These are phyloP conservation scores for Umbellularia californica DNA, from an alignment of 164 flowering plant species.

Conservation along the genomic window DNA sequence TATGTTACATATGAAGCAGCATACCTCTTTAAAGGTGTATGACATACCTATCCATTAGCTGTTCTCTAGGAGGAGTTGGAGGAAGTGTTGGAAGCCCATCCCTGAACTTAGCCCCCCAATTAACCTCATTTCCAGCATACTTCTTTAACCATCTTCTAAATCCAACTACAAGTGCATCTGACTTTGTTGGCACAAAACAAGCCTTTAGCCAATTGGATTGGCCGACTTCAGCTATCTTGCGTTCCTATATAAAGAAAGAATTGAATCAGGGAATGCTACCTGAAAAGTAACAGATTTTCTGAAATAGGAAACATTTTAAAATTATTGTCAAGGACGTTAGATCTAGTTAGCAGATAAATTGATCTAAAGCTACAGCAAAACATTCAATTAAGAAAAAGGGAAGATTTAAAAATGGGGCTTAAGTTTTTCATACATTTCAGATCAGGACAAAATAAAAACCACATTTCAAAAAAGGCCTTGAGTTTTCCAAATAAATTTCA, in stretches of 20 bases:
- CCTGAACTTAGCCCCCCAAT: slow-evolving; percentile 60
- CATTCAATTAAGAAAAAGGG: neutral
- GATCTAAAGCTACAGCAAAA: neutral
- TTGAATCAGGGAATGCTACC: neutral
- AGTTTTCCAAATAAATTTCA: too few relatives aligned
- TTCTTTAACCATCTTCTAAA: slow-evolving; percentile 84
- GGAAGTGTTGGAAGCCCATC: slow-evolving; percentile 75
- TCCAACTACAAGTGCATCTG: slow-evolving; percentile 68
- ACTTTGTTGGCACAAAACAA: slow-evolving; percentile 81
- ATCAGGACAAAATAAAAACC: too few relatives aligned
- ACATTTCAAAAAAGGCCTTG: too few relatives aligned
- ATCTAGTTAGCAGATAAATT: neutral
- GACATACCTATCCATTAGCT: slow-evolving; percentile 75
- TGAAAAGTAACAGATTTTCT: neutral
- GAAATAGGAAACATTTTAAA: too few relatives aligned
- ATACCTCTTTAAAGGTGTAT: too few relatives aligned
- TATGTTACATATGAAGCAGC: too few relatives aligned
- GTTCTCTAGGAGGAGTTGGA: slow-evolving; percentile 74
- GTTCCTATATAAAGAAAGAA: slow-evolving; percentile 47
- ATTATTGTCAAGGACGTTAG: neutral
- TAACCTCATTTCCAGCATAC: slow-evolving; percentile 58
- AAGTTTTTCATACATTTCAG: too few relatives aligned
- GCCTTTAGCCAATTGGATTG: slow-evolving; percentile 75
- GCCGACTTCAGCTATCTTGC: slow-evolving; percentile 55
- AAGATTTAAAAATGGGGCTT: too few relatives aligned